Conservation (phyloP, 208 protist species). For the Trypanosoma mega region DNA sequence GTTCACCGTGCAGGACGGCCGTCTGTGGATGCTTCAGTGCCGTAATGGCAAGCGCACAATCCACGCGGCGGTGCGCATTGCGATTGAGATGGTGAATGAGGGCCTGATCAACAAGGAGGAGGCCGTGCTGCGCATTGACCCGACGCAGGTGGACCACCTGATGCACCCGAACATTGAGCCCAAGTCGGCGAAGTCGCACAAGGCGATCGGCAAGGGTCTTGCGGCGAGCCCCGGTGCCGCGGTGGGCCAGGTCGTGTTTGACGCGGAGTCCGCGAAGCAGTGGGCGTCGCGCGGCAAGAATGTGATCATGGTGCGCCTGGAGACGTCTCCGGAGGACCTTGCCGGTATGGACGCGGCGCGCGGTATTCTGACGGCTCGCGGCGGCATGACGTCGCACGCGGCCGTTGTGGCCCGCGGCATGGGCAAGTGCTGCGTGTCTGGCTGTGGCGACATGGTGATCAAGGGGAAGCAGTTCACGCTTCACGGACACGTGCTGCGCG, state of each 20-base stretch:
- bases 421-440: conserved; percentile 95
- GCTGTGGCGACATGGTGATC: conserved; percentile 76
- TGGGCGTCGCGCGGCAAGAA: conserved; percentile 60
- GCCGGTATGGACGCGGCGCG: conserved; percentile 87
- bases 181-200: conserved; percentile 33
- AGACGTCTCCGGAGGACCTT: conserved; percentile 95
- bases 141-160: conserved; percentile 84
- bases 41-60: conserved; percentile 94
- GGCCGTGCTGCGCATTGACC: conserved; percentile 84
- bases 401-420: conserved; percentile 95
- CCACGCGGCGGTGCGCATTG: conserved; percentile 84
- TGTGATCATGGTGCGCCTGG: conserved; percentile 91
- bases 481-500: conserved; percentile 50
- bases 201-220: conserved; percentile 90
- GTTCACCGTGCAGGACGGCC: conserved; percentile 95
- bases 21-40: conserved; percentile 95
- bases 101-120: conserved; percentile 90
- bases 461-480: conserved; percentile 63
- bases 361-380: conserved; percentile 93
- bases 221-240: conserved; percentile 92
- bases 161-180: conserved; percentile 89
- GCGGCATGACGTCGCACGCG: conserved; percentile 96
- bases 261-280: conserved; percentile 64
- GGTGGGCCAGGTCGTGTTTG: conserved; percentile 91
- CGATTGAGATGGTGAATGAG: conserved; percentile 92